Conservation (phyloP, 768 basidiomycete species). For the Xanthoconium purpureum region DNA sequence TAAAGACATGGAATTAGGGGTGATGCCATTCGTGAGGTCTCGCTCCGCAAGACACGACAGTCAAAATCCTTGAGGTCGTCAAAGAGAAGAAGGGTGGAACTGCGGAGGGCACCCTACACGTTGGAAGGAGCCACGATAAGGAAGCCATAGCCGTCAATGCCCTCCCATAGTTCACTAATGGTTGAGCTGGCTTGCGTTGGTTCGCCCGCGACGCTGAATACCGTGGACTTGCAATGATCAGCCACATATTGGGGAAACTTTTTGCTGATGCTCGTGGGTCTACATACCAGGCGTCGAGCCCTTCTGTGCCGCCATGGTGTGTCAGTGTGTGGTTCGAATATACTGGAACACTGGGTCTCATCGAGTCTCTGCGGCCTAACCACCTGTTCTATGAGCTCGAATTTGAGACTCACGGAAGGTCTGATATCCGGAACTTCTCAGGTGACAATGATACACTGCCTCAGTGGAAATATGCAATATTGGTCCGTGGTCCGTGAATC, state of each 20-base stretch:
- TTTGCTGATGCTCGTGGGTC: neutral
- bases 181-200: slow-evolving; percentile 1
- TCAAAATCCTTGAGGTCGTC: slow-evolving; percentile 18
- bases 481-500: neutral
- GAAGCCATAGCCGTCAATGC: slow-evolving; percentile 10
- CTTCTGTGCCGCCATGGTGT: neutral
- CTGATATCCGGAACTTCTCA: neutral
- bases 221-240: neutral
- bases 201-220: neutral
- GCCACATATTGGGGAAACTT: neutral
- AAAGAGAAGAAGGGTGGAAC: slow-evolving; percentile 19
- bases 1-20: slow-evolving; percentile 24
- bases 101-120: slow-evolving; percentile 19
- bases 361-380: neutral
- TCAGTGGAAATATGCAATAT: neutral
- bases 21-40: slow-evolving; percentile 16
- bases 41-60: slow-evolving; percentile 18
- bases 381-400: neutral
- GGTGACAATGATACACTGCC: slow-evolving; percentile 11
- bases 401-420: neutral
- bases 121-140: slow-evolving; percentile 4
- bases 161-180: neutral
- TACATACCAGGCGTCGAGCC: neutral
- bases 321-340: neutral
- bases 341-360: neutral